A percentile compares a stretch with the other conserved stretches of the same genome.
phyloP scores from a whole-genome alignment of 129 eudicot species.

The Dittrichia graveolens region DNA sequence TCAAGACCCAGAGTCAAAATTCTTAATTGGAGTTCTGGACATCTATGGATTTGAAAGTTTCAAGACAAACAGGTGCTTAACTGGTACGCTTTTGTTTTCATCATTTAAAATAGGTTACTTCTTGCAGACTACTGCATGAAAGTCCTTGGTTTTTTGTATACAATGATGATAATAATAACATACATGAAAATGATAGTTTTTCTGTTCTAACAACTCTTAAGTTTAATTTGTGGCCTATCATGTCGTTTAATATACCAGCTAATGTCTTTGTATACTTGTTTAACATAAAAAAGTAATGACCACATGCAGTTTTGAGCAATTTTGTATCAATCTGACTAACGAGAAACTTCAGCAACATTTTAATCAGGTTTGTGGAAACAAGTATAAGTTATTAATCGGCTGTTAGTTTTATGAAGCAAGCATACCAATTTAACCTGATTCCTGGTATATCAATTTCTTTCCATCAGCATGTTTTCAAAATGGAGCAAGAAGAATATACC shows the following conservation, averaged over 20 bases:
- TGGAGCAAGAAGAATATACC: conserved; percentile 99
- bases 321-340: conserved; percentile 92
- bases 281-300: conserved; percentile 23
- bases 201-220: conserved; percentile 1
- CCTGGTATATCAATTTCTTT: conserved; percentile 30
- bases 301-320: conserved; percentile 93
- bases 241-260: conserved; percentile 2
- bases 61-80: conserved; percentile 99
- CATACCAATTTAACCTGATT: conserved; percentile 30
- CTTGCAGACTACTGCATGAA: conserved; percentile 51
- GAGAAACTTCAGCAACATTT: conserved; percentile 99
- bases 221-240: conserved; percentile 25
- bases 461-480: conserved; percentile 93
- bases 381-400: conserved; percentile 9
- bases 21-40: conserved; percentile 88
- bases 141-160: conserved; percentile 13
- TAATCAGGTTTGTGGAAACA: conserved; percentile 69
- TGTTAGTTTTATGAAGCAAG: conserved; percentile 26
- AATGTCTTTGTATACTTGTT: conserved; percentile 9
- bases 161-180: not conserved
- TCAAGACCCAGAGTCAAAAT: conserved; percentile 85
- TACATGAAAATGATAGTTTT: conserved; percentile 7
- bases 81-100: conserved; percentile 85
- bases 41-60: conserved; percentile 99
- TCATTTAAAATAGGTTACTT: conserved; percentile 44